Conservation (phyloP, 306 rosid genomes). For the Rubus parviflorus region DNA sequence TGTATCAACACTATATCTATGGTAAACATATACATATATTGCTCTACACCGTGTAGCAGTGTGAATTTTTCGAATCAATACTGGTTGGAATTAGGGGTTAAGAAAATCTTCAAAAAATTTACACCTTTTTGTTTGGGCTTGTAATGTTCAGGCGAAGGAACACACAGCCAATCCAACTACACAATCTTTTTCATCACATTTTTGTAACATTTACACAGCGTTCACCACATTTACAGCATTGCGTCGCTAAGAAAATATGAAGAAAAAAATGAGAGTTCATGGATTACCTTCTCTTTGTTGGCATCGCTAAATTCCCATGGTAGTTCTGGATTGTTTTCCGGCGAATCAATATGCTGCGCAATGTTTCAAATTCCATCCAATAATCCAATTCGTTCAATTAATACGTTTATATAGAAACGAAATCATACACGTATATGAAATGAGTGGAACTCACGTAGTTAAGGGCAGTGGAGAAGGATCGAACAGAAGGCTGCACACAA, state of each 20-base stretch:
- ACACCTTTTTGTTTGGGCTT: not conserved
- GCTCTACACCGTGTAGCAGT: too few species aligned
- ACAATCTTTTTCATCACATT: not conserved
- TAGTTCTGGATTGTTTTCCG: conserved; percentile 76
- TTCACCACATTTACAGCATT: not conserved
- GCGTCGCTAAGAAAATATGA: not conserved
- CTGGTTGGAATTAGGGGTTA: not conserved
- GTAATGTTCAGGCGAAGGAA: not conserved
- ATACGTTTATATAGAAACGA: not conserved
- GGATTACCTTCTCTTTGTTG: conserved; percentile 64
- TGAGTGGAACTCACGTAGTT: conserved; percentile 66
- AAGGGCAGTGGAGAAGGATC: conserved; percentile 86
- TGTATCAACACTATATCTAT: too few species aligned
- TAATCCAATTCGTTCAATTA: conserved; percentile 9
- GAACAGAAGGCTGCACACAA: conserved; percentile 49
- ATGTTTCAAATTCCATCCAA: conserved; percentile 15
- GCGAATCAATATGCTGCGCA: conserved; percentile 77
- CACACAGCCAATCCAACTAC: not conserved
- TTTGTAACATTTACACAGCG: not conserved
- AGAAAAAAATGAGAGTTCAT: not conserved
- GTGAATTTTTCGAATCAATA: not conserved
- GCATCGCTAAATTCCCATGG: conserved; percentile 73
- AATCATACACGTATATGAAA: not conserved
- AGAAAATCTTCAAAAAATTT: too few species aligned
- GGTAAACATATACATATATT: not conserved